These are phyloP conservation scores for Filosporella fistucella DNA, from an alignment of 495 filamentous ascomycete species.

Conservation along the genomic window DNA sequence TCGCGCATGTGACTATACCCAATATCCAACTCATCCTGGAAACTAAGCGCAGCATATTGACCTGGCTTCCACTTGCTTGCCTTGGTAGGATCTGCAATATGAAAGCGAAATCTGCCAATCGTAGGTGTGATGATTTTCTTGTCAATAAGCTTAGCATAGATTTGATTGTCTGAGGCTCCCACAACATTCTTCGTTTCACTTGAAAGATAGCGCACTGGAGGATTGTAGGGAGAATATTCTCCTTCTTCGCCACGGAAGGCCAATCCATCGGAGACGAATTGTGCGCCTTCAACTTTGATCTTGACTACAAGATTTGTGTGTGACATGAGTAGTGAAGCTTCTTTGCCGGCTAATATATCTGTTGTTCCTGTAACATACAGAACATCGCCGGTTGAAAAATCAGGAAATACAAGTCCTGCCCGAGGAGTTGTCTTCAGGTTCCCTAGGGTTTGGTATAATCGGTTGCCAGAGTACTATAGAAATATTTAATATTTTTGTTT, in stretches of 20 bases:
- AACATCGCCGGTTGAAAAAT: constrained; percentile 65
- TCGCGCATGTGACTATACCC: constrained; percentile 82
- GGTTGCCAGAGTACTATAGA: constrained; percentile 76
- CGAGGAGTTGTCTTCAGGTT: constrained; percentile 62
- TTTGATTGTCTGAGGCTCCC: constrained; percentile 3
- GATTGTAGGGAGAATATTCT: constrained; percentile 69
- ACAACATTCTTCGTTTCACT: constrained; percentile 31
- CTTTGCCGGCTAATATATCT: constrained; percentile 57
- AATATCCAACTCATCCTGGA: constrained; percentile 56
- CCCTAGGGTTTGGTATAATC: constrained; percentile 76
- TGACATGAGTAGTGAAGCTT: constrained; percentile 54
- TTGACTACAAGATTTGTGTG: constrained; percentile 68
- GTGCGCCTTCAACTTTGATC: constrained; percentile 53
- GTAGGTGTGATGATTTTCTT: constrained; percentile 50
- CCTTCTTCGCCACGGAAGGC: constrained; percentile 57
- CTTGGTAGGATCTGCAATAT: constrained; percentile 36
- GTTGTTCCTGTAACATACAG: constrained; percentile 66
- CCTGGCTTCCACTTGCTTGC: constrained; percentile 56
- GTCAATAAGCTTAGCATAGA: constrained; percentile 15
- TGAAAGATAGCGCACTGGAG: constrained; percentile 49
- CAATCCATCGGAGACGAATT: constrained; percentile 58
- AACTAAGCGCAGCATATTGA: constrained; percentile 71
- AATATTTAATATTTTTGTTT: too few relatives aligned
- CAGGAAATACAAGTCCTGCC: constrained; percentile 63
- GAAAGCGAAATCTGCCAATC: constrained; percentile 60